Conservation (phyloP, 768 basidiomycete species). For the Psilocybe sp. region DNA sequence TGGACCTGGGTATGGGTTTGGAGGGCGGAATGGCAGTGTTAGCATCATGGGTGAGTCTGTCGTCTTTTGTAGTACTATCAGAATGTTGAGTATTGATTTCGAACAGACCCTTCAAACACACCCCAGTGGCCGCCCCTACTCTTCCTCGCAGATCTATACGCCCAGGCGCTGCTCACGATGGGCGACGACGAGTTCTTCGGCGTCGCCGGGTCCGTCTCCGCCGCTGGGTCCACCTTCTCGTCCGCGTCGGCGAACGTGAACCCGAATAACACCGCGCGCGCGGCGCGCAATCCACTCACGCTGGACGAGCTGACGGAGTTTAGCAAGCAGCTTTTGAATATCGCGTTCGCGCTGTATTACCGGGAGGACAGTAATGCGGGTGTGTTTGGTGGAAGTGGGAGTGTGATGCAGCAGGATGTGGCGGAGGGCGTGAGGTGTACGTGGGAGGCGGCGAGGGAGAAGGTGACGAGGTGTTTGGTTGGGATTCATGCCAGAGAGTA, state of each 20-base stretch:
- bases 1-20: too few species aligned
- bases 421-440: constrained; percentile 37
- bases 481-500: constrained; percentile 89
- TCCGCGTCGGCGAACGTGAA: too few species aligned
- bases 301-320: constrained; percentile 80
- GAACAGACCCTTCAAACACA: constrained; percentile 41
- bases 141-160: constrained; percentile 78
- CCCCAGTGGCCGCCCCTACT: constrained; percentile 67
- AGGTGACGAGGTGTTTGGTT: constrained; percentile 74
- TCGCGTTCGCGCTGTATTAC: constrained; percentile 73
- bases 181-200: constrained; percentile 97
- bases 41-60: constrained; percentile 21
- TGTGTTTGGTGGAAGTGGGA: background rate
- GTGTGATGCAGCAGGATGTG: constrained; percentile 18
- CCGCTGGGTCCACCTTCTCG: too few species aligned
- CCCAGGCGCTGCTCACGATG: constrained; percentile 83
- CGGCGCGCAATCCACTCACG: constrained; percentile 69
- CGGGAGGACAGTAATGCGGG: constrained; percentile 33
- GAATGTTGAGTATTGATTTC: background rate
- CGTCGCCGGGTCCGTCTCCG: constrained; percentile 1
- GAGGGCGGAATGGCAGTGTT: background rate
- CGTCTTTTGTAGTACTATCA: too few species aligned
- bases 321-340: constrained; percentile 75
- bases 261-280: background rate
- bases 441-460: constrained; percentile 73